Evolutionary conservation across 2,329 filamentous ascomycete species (phyloP).

Genomic region (Mariannaea elegans): DNA sequence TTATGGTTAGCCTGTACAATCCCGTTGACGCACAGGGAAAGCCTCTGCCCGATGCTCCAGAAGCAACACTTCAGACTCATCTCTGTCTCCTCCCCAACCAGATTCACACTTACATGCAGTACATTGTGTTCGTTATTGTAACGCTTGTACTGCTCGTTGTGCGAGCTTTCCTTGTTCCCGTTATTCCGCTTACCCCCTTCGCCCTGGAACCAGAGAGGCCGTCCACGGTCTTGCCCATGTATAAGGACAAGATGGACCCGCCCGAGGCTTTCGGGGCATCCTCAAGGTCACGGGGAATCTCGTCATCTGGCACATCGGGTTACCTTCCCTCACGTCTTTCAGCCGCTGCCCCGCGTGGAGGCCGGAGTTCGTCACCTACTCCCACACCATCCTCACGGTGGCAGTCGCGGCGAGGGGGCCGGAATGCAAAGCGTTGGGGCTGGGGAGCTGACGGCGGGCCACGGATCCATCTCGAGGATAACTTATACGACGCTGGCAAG

Average conservation of each 20-base stretch:
- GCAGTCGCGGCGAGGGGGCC: slow-evolving; percentile 40
- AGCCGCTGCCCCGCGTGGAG: slow-evolving; percentile 30
- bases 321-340: slow-evolving; percentile 36
- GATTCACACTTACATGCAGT: slow-evolving; percentile 82
- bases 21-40: slow-evolving; percentile 73
- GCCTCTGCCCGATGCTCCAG: slow-evolving; percentile 53
- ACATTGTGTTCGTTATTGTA: slow-evolving; percentile 70
- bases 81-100: slow-evolving; percentile 92
- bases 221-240: slow-evolving; percentile 50
- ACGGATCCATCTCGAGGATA: slow-evolving; percentile 62
- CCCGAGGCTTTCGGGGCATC: slow-evolving; percentile 37
- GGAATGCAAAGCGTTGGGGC: slow-evolving; percentile 48
- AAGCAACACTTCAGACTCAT: slow-evolving; percentile 81
- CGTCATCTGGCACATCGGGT: slow-evolving; percentile 37
- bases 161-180: slow-evolving; percentile 65
- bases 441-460: slow-evolving; percentile 57
- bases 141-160: slow-evolving; percentile 59
- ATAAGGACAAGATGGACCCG: slow-evolving; percentile 63
- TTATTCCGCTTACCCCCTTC: slow-evolving; percentile 62
- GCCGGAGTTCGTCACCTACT: slow-evolving; percentile 32
- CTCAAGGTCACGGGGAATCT: slow-evolving; percentile 18
- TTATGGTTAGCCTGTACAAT: slow-evolving; percentile 92
- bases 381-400: slow-evolving; percentile 31
- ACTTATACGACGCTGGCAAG: slow-evolving; percentile 54
- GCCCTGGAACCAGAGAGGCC: slow-evolving; percentile 55